Conservation (phyloP, 768 basidiomycete species). For the Suillus weaverae region DNA sequence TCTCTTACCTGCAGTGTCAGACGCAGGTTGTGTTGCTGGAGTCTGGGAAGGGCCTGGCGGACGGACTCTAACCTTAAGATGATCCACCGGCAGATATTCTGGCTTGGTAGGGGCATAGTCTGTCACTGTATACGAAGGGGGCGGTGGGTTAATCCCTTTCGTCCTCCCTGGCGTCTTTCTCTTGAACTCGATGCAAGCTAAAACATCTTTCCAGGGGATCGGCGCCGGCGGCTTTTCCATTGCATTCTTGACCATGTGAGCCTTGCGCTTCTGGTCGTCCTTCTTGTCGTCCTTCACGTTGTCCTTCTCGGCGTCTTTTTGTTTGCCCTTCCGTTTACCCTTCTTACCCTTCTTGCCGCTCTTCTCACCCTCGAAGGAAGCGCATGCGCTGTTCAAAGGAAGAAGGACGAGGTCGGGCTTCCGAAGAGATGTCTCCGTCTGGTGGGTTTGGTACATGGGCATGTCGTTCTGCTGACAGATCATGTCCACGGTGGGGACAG, state of each 20-base stretch:
- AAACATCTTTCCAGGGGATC: neutral
- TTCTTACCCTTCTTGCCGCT: neutral
- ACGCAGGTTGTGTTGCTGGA: neutral
- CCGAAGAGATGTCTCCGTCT: neutral
- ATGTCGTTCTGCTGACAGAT: neutral
- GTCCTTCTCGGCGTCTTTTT: no score
- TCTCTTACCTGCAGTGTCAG: neutral
- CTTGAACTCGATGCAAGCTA: neutral
- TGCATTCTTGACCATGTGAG: neutral
- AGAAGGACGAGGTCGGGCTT: constrained; percentile 5
- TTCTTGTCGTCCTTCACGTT: no score
- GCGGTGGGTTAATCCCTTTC: no score
- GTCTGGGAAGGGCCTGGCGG: no score
- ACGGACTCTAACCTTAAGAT: no score
- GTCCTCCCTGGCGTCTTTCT: no score
- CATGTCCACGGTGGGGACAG: neutral
- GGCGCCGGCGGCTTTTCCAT: neutral
- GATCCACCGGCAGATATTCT: no score
- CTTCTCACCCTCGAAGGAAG: neutral
- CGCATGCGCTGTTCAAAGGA: neutral
- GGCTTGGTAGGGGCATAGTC: no score
- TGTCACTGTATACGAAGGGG: no score
- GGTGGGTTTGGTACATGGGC: neutral
- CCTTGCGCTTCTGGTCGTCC: no score
- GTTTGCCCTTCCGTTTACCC: neutral